Base-by-base conservation (phyloP, 768 basidiomycete genomes). In the Auricularia sp. region DNA sequence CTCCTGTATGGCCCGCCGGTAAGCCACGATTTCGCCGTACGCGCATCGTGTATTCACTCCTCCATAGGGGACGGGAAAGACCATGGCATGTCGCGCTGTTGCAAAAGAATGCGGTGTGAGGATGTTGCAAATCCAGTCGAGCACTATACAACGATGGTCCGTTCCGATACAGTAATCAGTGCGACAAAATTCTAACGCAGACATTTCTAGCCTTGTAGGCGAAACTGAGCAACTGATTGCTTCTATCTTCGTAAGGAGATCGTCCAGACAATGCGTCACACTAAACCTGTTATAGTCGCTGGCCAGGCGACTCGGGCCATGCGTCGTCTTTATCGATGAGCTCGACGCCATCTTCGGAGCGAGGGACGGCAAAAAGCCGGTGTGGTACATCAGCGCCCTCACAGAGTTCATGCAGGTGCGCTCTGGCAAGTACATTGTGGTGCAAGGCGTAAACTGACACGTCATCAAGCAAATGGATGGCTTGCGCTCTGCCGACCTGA, bases 251-350 rank as follows among this genome's bases (percentile, higher is more conserved):
- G 47, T 51, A 10, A 73, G 75, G 12, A 42, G 12, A 14, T 14
- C 39, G 39, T 42, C 7, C 39, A 42, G 8, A 42, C 12, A 14
- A 8, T 7, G 39, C 39, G 8, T 14, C 39, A 42, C 18, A 51
- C 47, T 10, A 18, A 18, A 51, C 39, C 39, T 74, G 2, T 71
- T 77, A 6, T 76, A 77, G 69, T 72, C 69, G 18, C 67, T 78
- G 2, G 76, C 77, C 10, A 67, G 77, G 42, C 64, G 71, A 12
- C 65, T 77, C 11, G 74, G 76, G 10, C 77, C 77, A 3, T 77
- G 76, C 65, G 74, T 78, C 65, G 66, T 78, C 56, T 78, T 78
- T 69, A 64, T 78, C 23, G 77, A 78, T 69, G 77, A 78, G 67
- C 71, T 76, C 21, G 77, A 78, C 63, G 72, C 76, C 14, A 65